Evolutionary conservation across 495 filamentous ascomycete species (phyloP), one percentile per base, ranked within the genome.

Genomic region (Lophiostoma macrostomum): DNA sequence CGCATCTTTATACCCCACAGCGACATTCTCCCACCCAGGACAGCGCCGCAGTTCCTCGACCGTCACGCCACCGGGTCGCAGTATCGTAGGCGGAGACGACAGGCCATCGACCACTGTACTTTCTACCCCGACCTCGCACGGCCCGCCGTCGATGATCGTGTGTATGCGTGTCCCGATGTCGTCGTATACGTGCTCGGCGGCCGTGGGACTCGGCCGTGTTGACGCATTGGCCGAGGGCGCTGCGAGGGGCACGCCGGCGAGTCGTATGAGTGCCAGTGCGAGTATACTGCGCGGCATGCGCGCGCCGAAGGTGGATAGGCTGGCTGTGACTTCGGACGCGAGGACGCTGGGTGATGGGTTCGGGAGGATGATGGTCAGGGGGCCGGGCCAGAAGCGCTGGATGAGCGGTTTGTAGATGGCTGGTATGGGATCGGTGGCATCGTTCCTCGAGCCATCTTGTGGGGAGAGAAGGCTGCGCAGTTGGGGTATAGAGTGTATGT

Each of bases 61-160:
- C 22, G 88, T 87, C n/a, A 99, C 76, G 5, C 94, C 94, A 3
- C 93, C 93, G 0, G 93, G 93, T 32, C 93, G 72, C 11, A 99
- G 74, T 28, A 99, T 81, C 7, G 81, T 76, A 0, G 94, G 93
- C 13, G 91, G 91, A 31, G 74, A 56, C 19, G 79, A 86, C 18
- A 97, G 73, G 1, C 93, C 93, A 62, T 96, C 93, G 0, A 99
- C 89, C 6, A 99, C 94, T 5, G 94, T 99, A 59, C 88, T 95
- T 70, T 99, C 93, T 0, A 99, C 88, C 4, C 93, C 93, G 4
- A 99, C 89, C 0, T 73, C 73, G 60, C 90, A 95, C 1, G 80
- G 66, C 0, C 93, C 93, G 1, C 94, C 93, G 52, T 99, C 94
- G 1, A 99, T 72, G 53, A 99, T 91, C 5, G 91, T 69, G 34